Conservation (phyloP, 2,329 filamentous ascomycete species). For the Diaporthe ampelina region DNA sequence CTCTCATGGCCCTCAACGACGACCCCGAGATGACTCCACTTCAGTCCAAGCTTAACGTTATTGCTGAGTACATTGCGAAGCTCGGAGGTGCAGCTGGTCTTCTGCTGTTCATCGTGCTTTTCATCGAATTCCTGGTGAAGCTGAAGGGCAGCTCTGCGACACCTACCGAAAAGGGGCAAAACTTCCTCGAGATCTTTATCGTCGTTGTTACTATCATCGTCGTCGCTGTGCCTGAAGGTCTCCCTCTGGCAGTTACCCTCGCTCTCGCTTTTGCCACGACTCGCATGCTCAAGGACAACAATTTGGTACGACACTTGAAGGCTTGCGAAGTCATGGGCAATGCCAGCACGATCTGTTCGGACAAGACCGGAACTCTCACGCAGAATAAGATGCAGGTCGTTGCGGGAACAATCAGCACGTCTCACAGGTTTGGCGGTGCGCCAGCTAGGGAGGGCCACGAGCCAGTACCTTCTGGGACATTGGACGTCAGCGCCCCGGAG, state of each 20-base stretch:
- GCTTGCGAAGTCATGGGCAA: slow-evolving; percentile 88
- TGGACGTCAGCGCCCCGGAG: slow-evolving; percentile 59
- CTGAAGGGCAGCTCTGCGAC: slow-evolving; percentile 65
- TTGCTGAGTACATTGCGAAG: slow-evolving; percentile 84
- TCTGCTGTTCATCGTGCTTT: slow-evolving; percentile 84
- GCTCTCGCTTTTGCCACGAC: slow-evolving; percentile 83
- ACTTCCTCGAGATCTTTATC: slow-evolving; percentile 82
- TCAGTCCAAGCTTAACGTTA: slow-evolving; percentile 80
- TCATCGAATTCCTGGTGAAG: slow-evolving; percentile 86
- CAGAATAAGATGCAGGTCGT: slow-evolving; percentile 80
- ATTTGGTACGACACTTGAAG: slow-evolving; percentile 81
- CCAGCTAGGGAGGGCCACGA: slow-evolving; percentile 41
- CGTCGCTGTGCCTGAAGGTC: slow-evolving; percentile 82
- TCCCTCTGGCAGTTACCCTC: slow-evolving; percentile 83
- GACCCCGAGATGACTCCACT: slow-evolving; percentile 82
- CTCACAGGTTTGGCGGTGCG: slow-evolving; percentile 66
- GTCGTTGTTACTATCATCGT: slow-evolving; percentile 85
- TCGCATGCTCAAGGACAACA: slow-evolving; percentile 83
- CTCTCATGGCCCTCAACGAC: slow-evolving; percentile 80
- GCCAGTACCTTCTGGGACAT: slow-evolving; percentile 25
- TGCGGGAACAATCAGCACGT: slow-evolving; percentile 69
- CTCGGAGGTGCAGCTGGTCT: slow-evolving; percentile 83
- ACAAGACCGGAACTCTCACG: slow-evolving; percentile 77
- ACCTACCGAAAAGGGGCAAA: slow-evolving; percentile 82
- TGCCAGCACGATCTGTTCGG: slow-evolving; percentile 78